Evolutionary conservation across 345 rosid genomes (phyloP).

Genomic region (rapeseed (Brassica napus)): Da-Ae NC_063440.1:14518001-14518500

Average conservation of each 20-base stretch:
- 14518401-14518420: background rate
- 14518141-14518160: too few species aligned
- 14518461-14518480: background rate
- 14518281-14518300: background rate
- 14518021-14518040: conserved; percentile 6
- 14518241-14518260: background rate
- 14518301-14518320: background rate
- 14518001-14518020: background rate
- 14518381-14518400: background rate
- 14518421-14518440: background rate
- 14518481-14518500: too few species aligned
- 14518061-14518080: conserved; percentile 2
- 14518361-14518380: conserved; percentile 3
- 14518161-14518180: too few species aligned
- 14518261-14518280: background rate
- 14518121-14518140: too few species aligned
- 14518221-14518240: too few species aligned
- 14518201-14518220: too few species aligned
- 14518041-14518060: conserved; percentile 17
- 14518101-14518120: background rate
- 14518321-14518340: background rate
- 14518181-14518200: too few species aligned
- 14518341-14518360: background rate
- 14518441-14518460: background rate
- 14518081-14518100: background rate